Evolutionary conservation across 164 flowering plant species (phyloP).

Genomic region (Annona squamosa): DNA sequence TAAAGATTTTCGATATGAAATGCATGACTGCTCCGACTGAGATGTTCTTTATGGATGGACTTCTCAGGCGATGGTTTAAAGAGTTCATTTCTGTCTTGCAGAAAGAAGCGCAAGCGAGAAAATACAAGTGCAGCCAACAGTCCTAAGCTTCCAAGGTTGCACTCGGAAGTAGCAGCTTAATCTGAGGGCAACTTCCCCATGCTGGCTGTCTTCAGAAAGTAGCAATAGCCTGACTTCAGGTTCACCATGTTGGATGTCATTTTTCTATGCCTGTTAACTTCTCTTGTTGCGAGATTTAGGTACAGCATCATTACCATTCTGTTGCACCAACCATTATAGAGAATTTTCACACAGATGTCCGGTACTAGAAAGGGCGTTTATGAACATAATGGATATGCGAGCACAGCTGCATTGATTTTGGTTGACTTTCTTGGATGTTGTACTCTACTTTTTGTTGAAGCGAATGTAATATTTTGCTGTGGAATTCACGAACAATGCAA

Average conservation of each 20-base stretch:
- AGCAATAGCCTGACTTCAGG: not conserved
- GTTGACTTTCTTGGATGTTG: no score
- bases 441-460: no score
- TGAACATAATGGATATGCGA: no score
- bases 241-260: not conserved
- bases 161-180: not conserved
- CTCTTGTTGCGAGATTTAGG: not conserved
- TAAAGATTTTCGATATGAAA: not conserved
- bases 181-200: not conserved
- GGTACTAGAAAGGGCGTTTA: no score
- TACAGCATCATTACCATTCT: not conserved
- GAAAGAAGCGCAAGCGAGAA: not conserved
- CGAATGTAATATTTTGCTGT: no score
- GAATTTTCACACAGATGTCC: no score
- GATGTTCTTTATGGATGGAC: not conserved
- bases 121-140: not conserved
- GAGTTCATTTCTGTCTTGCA: not conserved
- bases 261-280: not conserved
- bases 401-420: no score
- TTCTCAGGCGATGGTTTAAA: not conserved
- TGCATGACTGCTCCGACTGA: no score
- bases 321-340: not conserved
- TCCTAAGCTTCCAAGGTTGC: not conserved
- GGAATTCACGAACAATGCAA: no score
- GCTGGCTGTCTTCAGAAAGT: not conserved